Conservation (phyloP, 352 stramenopile genomes). For the Blastocystis sp. region DNA sequence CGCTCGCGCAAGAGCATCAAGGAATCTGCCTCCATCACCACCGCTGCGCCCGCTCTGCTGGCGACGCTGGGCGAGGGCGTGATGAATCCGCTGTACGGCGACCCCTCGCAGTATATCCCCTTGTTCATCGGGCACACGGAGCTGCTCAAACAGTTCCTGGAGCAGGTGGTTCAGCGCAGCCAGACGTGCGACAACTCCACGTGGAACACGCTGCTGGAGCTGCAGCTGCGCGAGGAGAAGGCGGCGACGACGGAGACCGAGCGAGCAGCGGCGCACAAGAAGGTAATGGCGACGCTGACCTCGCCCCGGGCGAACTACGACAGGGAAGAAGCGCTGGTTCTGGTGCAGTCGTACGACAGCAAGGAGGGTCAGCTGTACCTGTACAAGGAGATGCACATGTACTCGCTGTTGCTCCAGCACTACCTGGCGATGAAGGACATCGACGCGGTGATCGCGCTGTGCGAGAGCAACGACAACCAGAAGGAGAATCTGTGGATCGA, state of each 20-base stretch:
- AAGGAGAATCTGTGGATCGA: slow-evolving; percentile 87
- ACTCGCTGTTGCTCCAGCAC: slow-evolving; percentile 89
- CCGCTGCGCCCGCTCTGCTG: slow-evolving; percentile 81
- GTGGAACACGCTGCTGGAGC: slow-evolving; percentile 85
- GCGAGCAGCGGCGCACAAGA: not conserved
- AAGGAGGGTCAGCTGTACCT: slow-evolving; percentile 89
- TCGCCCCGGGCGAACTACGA: slow-evolving; percentile 88
- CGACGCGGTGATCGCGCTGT: slow-evolving; percentile 84
- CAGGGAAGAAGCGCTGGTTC: slow-evolving; percentile 88
- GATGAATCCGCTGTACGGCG: slow-evolving; percentile 77
- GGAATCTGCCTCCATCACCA: slow-evolving; percentile 76
- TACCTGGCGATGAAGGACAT: slow-evolving; percentile 90
- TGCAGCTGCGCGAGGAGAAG: slow-evolving; percentile 81
- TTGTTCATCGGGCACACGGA: slow-evolving; percentile 6
- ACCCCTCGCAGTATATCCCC: slow-evolving; percentile 28
- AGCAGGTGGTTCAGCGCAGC: not conserved
- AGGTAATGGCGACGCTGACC: slow-evolving; percentile 85
- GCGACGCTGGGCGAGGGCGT: slow-evolving; percentile 84
- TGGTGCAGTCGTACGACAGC: slow-evolving; percentile 87
- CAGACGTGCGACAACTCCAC: slow-evolving; percentile 42
- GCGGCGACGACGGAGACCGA: not conserved
- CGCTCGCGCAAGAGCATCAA: not conserved
- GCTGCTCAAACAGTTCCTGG: slow-evolving; percentile 15
- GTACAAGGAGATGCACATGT: slow-evolving; percentile 91
- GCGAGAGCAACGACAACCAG: slow-evolving; percentile 86